Base-by-base conservation (phyloP, 345 rosid genomes). In the Raphanus raphanistrum region DNA sequence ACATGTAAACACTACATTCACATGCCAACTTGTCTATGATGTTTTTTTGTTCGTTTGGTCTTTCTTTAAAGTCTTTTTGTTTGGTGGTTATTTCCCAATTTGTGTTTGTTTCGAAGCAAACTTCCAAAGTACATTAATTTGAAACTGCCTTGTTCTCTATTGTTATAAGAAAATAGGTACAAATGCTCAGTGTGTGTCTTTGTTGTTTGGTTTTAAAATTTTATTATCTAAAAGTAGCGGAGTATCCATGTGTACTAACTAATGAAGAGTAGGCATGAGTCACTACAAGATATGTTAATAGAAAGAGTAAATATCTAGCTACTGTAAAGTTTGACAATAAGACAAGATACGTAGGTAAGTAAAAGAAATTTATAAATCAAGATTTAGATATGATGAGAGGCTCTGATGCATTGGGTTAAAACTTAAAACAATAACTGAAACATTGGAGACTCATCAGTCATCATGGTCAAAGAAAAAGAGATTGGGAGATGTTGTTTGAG, bases 1-100 rank as follows among this genome's bases (percentile, higher is more conserved):
- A 64, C 77, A 28, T 72, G 57, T 3, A 55, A 27, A 2, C 65
- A 32, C 52, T 35, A 31, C 27, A 17, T 28, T 45, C 76, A 73
- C 58, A 52, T 52, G 58, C 9, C 57, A 50, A 50, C 68, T 72
- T 71, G 38, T 61, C 62, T 59, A 60, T 59, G 55, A 36, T 16
- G 57, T 43, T 41, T 73, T 27, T 43, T n/a, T 38, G 7, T 15
- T 71, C 17, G 8, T 50, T 29, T 7, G 27, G 10, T 55, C 27
- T 17, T 54, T 55, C 28, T 55, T 55, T 21, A 55, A 58, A 2
- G 31, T 58, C 31, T 25, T 58, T 25, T 58, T 58, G n/a, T 58
- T 54, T 11, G 12, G 26, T 50, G 52, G 16, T 15, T 74, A 65
- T 7, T 65, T 55, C 38, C 65, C 38, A 26, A 54, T 63, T 52